These are phyloP conservation scores for Cyphellophora attinorum DNA, from an alignment of 2,329 filamentous ascomycete genomes.

Conservation along the genomic window DNA sequence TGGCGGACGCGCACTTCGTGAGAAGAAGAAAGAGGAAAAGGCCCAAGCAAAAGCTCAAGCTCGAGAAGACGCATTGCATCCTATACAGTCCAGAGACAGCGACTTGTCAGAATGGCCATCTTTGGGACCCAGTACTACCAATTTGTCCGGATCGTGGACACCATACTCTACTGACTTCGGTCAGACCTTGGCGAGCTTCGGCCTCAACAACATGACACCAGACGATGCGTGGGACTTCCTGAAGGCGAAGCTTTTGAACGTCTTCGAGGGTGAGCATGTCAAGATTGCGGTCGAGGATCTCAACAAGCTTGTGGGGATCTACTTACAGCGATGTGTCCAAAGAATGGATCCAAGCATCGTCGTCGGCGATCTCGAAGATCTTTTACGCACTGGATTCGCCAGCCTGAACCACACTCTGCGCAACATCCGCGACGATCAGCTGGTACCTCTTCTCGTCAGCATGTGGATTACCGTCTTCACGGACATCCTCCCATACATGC, in stretches of 20 bases:
- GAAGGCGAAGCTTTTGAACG: conserved; percentile 52
- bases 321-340: conserved; percentile 54
- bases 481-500: conserved; percentile 81
- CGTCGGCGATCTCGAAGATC: conserved; percentile 53
- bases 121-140: conserved; percentile 13
- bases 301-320: conserved; percentile 52
- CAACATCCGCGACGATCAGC: conserved; percentile 68
- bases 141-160: conserved; percentile 14
- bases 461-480: conserved; percentile 93
- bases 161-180: conserved; percentile 15
- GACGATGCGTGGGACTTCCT: conserved; percentile 60
- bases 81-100: conserved; percentile 19
- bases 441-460: conserved; percentile 85
- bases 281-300: conserved; percentile 57
- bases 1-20: conserved; percentile 63
- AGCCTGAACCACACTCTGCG: conserved; percentile 77
- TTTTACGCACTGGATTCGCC: conserved; percentile 64
- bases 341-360: conserved; percentile 49
- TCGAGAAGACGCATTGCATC: too few species aligned
- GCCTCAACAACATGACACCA: conserved; percentile 58
- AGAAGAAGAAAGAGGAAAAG: conserved; percentile 71
- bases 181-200: conserved; percentile 36
- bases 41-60: conserved; percentile 20
- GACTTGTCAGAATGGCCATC: conserved; percentile 19
- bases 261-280: conserved; percentile 57